Percentiles rank a stretch among this genome's conserved stretches.
Evolutionary conservation across 192 early-diverging fungal species (phyloP).

Genomic region (Rhizoclosmatium sp.): DNA sequence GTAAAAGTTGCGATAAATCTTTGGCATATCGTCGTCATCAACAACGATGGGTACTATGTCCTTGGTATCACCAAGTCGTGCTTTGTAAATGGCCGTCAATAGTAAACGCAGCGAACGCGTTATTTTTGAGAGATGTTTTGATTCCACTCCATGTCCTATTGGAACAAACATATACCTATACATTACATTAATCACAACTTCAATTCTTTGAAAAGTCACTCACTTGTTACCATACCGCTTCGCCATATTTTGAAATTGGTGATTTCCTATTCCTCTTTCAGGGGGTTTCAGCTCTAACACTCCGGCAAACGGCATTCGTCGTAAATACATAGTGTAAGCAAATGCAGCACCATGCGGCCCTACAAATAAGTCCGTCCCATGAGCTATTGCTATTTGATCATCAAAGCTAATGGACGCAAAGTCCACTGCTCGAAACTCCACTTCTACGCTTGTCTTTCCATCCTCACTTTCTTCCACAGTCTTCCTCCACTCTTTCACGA

Average conservation of each 20-base stretch:
- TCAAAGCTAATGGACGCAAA: constrained; percentile 33
- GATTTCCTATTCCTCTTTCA: constrained; percentile 26
- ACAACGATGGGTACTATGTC: too few species aligned
- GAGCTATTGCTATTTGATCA: constrained; percentile 31
- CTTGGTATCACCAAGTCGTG: background rate
- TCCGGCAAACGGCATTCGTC: constrained; percentile 16
- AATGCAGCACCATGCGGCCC: constrained; percentile 41
- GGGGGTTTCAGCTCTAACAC: constrained; percentile 39
- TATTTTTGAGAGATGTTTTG: background rate
- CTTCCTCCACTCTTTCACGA: background rate
- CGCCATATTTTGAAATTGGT: constrained; percentile 39
- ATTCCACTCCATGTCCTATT: background rate
- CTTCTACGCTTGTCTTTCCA: background rate
- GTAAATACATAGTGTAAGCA: constrained; percentile 28
- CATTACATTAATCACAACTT: background rate
- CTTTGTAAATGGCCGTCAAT: background rate
- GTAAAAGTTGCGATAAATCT: too few species aligned
- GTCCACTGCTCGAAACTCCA: constrained; percentile 36
- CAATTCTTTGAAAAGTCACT: background rate
- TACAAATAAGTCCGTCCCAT: constrained; percentile 35
- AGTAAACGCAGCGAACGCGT: background rate
- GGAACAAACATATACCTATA: background rate
- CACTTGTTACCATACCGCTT: constrained; percentile 11
- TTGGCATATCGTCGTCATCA: too few species aligned
- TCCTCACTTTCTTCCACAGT: background rate